These are phyloP conservation scores for Diaporthe nobilis DNA, from an alignment of 2,329 filamentous ascomycete species.

Conservation along the genomic window DNA sequence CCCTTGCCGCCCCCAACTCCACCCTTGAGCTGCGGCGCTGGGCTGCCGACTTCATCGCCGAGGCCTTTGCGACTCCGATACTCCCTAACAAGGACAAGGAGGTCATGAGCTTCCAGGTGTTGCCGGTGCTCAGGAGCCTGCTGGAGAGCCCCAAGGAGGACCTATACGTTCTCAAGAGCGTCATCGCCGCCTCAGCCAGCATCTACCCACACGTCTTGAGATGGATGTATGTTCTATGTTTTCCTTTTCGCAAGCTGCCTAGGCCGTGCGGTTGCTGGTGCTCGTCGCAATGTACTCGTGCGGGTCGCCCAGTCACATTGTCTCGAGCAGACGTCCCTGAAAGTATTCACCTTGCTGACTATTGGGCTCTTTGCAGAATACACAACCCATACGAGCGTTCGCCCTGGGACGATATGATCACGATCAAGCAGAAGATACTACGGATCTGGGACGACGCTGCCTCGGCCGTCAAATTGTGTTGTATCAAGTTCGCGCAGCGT, in stretches of 20 bases:
- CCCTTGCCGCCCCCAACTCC: constrained; percentile 84
- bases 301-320: constrained; percentile 43
- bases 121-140: constrained; percentile 81
- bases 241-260: constrained; percentile 9
- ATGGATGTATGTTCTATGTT: constrained; percentile 97
- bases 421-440: constrained; percentile 91
- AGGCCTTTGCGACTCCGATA: constrained; percentile 94
- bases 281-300: constrained; percentile 16
- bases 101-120: constrained; percentile 80
- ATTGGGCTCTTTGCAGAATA: constrained; percentile 72
- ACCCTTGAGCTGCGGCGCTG: constrained; percentile 90
- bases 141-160: constrained; percentile 83
- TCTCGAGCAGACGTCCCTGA: background rate
- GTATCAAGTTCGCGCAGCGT: constrained; percentile 96
- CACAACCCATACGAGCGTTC: constrained; percentile 85
- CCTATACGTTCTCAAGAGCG: constrained; percentile 83
- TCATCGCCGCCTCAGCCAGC: constrained; percentile 90
- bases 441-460: constrained; percentile 87
- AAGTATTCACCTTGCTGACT: constrained; percentile 31
- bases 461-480: constrained; percentile 87
- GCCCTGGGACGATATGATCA: constrained; percentile 89
- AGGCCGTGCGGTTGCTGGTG: constrained; percentile 42
- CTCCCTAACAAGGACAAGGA: constrained; percentile 84
- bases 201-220: constrained; percentile 93
- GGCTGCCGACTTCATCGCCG: constrained; percentile 95